These are phyloP conservation scores for Alternaria angustiovoidea DNA, from an alignment of 2,329 filamentous ascomycete genomes.

Conservation along the genomic window DNA sequence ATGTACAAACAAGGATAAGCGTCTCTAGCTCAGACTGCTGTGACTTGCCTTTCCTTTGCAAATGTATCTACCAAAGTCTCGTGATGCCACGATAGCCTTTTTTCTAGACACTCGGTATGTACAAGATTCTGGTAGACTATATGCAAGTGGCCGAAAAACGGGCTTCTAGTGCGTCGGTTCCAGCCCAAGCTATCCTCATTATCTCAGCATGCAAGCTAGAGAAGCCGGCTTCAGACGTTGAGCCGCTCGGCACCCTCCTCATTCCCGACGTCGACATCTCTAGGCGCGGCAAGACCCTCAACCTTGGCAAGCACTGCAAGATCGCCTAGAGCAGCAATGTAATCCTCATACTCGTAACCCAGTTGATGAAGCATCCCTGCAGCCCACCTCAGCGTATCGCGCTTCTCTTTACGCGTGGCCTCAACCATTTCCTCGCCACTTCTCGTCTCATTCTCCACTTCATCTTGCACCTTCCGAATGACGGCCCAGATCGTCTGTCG, in stretches of 20 bases:
- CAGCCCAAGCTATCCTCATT: not conserved
- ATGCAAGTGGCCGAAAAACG: constrained; percentile 31
- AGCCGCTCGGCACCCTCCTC: not conserved
- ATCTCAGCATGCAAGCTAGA: no score
- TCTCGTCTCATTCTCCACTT: constrained; percentile 31
- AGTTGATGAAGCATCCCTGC: constrained; percentile 40
- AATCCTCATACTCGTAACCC: constrained; percentile 45
- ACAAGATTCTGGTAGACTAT: constrained; percentile 21
- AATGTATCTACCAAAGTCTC: not conserved
- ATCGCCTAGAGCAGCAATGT: constrained; percentile 40
- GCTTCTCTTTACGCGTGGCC: constrained; percentile 29
- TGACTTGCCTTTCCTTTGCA: not conserved
- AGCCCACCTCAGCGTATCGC: constrained; percentile 44
- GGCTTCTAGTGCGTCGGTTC: not conserved
- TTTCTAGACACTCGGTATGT: not conserved
- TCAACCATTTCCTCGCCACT: constrained; percentile 21
- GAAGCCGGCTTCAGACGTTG: not conserved
- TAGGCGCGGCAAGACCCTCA: constrained; percentile 33
- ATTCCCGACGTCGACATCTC: constrained; percentile 4
- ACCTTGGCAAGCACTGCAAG: constrained; percentile 43
- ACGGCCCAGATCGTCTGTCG: constrained; percentile 46
- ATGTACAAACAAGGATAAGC: constrained; percentile 14
- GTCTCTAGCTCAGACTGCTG: not conserved
- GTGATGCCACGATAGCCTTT: not conserved
- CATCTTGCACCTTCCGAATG: constrained; percentile 44